Base-by-base conservation (phyloP, 345 rosid genomes). In the Eucalyptus regnans region DNA sequence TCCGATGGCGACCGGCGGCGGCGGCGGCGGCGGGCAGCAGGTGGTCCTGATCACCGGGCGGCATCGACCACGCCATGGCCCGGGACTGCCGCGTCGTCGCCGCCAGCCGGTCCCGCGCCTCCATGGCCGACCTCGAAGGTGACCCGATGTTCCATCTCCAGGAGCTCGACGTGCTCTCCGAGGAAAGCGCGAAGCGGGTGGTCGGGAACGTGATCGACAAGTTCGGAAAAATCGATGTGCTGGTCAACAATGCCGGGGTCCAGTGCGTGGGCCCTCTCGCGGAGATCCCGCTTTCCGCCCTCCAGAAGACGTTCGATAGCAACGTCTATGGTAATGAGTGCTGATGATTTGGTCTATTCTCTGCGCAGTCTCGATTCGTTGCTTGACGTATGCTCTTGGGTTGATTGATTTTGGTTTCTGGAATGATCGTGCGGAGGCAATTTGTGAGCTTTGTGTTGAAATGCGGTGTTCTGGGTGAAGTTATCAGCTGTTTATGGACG, bases 1-100 rank as follows among this genome's bases (percentile, higher is more conserved):
- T 37, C 83, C 46, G 46, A 71, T 71, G 83, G 83, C 83, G 13
- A 51, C 60, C 51, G 56, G 87, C 66, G 43, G 13, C 43, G 68
- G 48, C 48, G 31, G 87, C 56, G 56, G 1, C 83, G 86, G 17
- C 50, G 89, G 79, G 48, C 89, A 87, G 54, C 94, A 94, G 81
- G 98, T 96, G 91, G 97, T 97, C 50, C 88, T 97, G 60, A 93
- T 97, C 81, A 95, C 99, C 7, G 99, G 99, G 99, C 86, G 99
- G 99, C 2, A 97, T 97, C 7, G 99, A 99, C 15, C 94, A 97
- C 87, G 98, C 97, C 10, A 91, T 97, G 91, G 98, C 99, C 5
- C 94, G 90, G 3, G 93, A 91, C 29, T 96, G 97, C 91, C 91
- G 68, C 16, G 99, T 97, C 88, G 97, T 96, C 89, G 97, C 98